Evolutionary conservation across 78 protist genomes (phyloP).

Genomic region (Chrysochromulina tobinii): DNA sequence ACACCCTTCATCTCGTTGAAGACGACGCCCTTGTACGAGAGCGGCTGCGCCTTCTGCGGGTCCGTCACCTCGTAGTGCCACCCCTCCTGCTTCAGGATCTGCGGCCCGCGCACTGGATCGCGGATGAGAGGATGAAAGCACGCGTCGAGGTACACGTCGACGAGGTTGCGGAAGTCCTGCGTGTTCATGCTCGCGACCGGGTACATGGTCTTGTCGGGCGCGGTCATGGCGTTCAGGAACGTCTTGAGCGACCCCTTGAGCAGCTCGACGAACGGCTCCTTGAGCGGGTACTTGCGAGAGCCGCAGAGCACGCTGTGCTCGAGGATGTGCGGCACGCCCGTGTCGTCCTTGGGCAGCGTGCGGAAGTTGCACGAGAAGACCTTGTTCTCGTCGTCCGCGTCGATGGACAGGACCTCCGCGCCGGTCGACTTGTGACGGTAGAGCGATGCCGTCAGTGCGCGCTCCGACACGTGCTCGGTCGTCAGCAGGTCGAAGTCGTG

Average conservation of each 20-base stretch:
- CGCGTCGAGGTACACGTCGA: conserved; percentile 48
- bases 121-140: not conserved
- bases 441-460: no score
- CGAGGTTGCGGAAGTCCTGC: conserved; percentile 35
- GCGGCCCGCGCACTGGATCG: not conserved
- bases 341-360: conserved; percentile 71
- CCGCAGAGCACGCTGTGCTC: conserved; percentile 94
- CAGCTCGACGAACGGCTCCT: conserved; percentile 92
- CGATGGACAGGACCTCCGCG: conserved; percentile 39
- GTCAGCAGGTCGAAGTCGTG: no score
- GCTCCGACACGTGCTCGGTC: no score
- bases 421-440: conserved; percentile 5
- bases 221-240: conserved; percentile 40
- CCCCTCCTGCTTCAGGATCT: conserved; percentile 26
- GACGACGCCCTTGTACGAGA: not conserved
- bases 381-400: conserved; percentile 38
- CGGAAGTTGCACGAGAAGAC: conserved; percentile 49
- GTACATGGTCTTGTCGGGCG: conserved; percentile 17
- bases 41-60: not conserved
- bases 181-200: not conserved
- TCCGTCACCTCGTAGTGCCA: not conserved
- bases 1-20: conserved; percentile 45
- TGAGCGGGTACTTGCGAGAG: conserved; percentile 78
- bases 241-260: conserved; percentile 42
- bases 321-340: conserved; percentile 91